These are phyloP conservation scores for Fremontodendron californicum DNA, from an alignment of 345 rosid genomes.

Conservation along the genomic window DNA sequence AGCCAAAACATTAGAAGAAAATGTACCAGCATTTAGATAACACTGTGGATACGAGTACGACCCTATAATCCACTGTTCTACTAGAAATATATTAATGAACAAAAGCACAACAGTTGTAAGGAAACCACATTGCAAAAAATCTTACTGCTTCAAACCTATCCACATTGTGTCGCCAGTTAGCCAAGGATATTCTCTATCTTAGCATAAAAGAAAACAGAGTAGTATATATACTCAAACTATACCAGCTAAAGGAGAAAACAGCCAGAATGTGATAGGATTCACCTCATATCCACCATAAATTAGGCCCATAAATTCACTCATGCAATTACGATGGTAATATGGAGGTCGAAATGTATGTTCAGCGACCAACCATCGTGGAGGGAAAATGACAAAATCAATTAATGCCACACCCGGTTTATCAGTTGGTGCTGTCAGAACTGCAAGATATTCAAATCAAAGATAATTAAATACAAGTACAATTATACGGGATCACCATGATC, in stretches of 20 bases:
- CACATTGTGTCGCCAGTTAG: not conserved
- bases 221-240: not conserved
- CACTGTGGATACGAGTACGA: not conserved
- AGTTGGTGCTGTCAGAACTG: constrained; percentile 97
- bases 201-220: not conserved
- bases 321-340: constrained; percentile 95
- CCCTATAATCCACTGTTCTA: not conserved
- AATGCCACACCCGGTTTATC: constrained; percentile 95
- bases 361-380: constrained; percentile 95
- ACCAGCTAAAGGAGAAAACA: not conserved
- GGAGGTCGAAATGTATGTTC: constrained; percentile 98
- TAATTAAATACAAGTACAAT: constrained; percentile 12
- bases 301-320: constrained; percentile 99
- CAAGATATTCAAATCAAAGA: constrained; percentile 19
- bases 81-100: not conserved
- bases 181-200: not conserved
- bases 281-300: constrained; percentile 95
- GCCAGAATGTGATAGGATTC: not conserved
- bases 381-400: constrained; percentile 93
- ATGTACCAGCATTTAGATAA: not conserved
- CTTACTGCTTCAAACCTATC: not conserved
- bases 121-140: not conserved
- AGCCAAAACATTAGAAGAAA: not conserved
- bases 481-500: too few species aligned
- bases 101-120: not conserved